Evolutionary conservation across 2,329 filamentous ascomycete species (phyloP).

Genomic region (Xylariaceae sp.): DNA sequence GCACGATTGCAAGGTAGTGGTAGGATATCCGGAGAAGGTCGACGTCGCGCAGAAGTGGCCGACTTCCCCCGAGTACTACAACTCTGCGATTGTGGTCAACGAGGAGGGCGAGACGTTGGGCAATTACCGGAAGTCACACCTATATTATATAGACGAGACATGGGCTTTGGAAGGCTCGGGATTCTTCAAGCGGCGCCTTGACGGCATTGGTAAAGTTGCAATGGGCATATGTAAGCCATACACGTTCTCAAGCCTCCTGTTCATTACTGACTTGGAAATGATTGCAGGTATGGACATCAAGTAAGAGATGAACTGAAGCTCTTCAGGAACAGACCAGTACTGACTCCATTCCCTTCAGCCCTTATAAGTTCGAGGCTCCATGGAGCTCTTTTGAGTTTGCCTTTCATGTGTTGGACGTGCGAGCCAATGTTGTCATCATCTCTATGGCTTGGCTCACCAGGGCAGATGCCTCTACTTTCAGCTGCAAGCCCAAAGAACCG

Average conservation of each 20-base stretch:
- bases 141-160: constrained; percentile 57
- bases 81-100: constrained; percentile 49
- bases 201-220: constrained; percentile 45
- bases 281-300: constrained; percentile 57
- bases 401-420: constrained; percentile 50
- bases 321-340: constrained; percentile 3
- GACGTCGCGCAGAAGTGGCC: constrained; percentile 49
- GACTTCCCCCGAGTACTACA: constrained; percentile 36
- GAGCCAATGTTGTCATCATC: constrained; percentile 61
- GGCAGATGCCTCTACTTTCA: constrained; percentile 44
- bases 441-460: constrained; percentile 75
- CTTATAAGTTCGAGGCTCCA: constrained; percentile 46
- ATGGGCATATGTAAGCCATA: constrained; percentile 54
- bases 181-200: constrained; percentile 43
- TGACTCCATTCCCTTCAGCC: constrained; percentile 30
- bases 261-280: constrained; percentile 9
- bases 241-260: constrained; percentile 1
- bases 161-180: constrained; percentile 56
- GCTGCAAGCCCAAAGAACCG: constrained; percentile 48
- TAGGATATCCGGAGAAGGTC: constrained; percentile 70
- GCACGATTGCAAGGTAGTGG: constrained; percentile 62
- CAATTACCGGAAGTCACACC: constrained; percentile 57
- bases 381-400: constrained; percentile 49
- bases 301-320: constrained; percentile 37
- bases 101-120: constrained; percentile 55